These are phyloP conservation scores for Colletotrichum falcatum DNA, from an alignment of 2,329 filamentous ascomycete genomes.

Conservation along the genomic window DNA sequence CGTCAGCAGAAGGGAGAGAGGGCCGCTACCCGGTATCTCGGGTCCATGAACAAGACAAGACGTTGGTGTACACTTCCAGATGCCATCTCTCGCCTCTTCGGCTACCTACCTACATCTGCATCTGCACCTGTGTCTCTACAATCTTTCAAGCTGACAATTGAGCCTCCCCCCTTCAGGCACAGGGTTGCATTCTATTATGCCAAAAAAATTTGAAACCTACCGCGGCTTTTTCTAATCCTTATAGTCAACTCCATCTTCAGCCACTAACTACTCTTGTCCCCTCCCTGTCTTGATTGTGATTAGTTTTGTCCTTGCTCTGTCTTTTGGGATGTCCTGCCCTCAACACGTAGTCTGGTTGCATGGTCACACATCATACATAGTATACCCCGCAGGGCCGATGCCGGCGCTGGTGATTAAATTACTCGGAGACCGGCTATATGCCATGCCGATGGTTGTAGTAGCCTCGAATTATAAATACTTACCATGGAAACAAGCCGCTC, in stretches of 20 bases:
- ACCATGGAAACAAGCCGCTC: not conserved
- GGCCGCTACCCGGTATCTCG: constrained; percentile 14
- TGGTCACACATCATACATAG: no score
- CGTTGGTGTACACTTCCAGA: not conserved
- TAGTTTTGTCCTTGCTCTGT: not conserved
- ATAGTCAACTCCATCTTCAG: not conserved
- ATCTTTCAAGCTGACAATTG: not conserved
- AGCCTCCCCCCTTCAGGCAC: not conserved
- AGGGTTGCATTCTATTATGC: not conserved
- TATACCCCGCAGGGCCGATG: not conserved
- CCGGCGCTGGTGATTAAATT: not conserved
- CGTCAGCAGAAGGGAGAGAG: not conserved
- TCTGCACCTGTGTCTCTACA: not conserved
- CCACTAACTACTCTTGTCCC: not conserved
- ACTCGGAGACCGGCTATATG: no score
- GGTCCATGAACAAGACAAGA: constrained; percentile 21
- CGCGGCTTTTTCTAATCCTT: not conserved
- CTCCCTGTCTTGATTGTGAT: constrained; percentile 9
- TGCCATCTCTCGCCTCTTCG: not conserved
- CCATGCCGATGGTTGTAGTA: not conserved
- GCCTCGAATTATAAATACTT: not conserved
- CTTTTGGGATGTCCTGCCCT: not conserved
- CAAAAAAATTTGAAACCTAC: not conserved
- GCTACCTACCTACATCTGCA: not conserved
- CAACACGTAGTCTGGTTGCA: not conserved